A percentile compares a stretch with the other conserved stretches of the same genome.
Evolutionary conservation across 139 green algal genomes (phyloP).

Genomic region (Chlamydomonas schloesseri): DNA sequence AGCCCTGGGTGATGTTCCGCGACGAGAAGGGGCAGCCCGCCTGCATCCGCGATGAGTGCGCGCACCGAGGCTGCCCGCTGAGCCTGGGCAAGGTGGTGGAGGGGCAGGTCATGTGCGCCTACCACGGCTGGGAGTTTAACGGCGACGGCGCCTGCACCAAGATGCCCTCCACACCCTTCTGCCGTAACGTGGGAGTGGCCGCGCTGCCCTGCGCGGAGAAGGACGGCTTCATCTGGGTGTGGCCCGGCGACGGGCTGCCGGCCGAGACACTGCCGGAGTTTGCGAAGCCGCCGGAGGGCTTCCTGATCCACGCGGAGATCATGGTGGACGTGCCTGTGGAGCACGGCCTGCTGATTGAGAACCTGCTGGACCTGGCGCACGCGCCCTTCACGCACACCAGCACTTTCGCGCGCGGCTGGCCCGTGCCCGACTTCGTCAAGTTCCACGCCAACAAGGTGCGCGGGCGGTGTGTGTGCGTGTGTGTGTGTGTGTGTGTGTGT

Average conservation of each 20-base stretch:
- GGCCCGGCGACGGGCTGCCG: conserved; percentile 75
- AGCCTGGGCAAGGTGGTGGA: conserved; percentile 80
- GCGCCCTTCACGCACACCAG: conserved; percentile 98
- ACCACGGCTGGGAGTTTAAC: conserved; percentile 92
- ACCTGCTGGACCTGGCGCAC: conserved; percentile 98
- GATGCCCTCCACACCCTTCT: conserved; percentile 92
- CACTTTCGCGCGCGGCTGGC: conserved; percentile 98
- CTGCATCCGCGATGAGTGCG: conserved; percentile 93
- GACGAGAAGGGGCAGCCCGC: conserved; percentile 71
- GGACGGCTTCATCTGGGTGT: conserved; percentile 97
- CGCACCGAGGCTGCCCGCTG: conserved; percentile 95
- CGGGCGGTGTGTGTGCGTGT: no score
- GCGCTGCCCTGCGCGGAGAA: conserved; percentile 85
- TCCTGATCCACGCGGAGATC: conserved; percentile 90
- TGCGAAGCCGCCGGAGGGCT: conserved; percentile 77
- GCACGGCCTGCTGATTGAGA: conserved; percentile 98
- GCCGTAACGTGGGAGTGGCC: conserved; percentile 80
- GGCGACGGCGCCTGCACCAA: conserved; percentile 84
- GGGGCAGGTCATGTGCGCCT: conserved; percentile 84
- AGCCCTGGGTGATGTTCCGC: conserved; percentile 97
- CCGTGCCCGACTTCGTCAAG: conserved; percentile 92
- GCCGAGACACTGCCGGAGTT: conserved; percentile 61
- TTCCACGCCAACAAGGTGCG: conserved; percentile 77
- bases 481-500: no score
- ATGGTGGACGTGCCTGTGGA: conserved; percentile 96